A percentile compares a stretch with the other conserved stretches of the same genome.
These are phyloP conservation scores for Nicotiana paniculata DNA, from an alignment of 257 asterid species.

Conservation along the genomic window DNA sequence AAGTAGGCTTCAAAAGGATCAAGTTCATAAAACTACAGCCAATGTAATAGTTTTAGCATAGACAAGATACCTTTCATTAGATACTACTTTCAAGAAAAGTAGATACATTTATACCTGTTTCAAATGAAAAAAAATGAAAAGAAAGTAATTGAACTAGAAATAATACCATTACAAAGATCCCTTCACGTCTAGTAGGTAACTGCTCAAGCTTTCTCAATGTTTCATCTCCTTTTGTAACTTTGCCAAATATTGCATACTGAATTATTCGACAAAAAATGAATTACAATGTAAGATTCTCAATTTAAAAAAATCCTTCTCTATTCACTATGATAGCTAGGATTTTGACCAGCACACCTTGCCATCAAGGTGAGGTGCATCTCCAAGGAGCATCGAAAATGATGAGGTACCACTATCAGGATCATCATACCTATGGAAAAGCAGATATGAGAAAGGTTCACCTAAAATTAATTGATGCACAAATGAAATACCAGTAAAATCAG, in stretches of 20 bases:
- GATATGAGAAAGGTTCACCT: background rate
- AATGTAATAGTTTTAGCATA: background rate
- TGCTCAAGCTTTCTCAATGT: slow-evolving; percentile 85
- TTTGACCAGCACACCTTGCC: slow-evolving; percentile 47
- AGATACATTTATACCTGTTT: background rate
- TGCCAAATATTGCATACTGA: slow-evolving; percentile 94
- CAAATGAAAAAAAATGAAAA: background rate
- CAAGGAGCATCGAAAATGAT: slow-evolving; percentile 92
- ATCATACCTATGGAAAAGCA: slow-evolving; percentile 41
- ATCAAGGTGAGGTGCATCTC: slow-evolving; percentile 97
- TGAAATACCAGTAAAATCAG: background rate
- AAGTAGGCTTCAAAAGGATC: background rate
- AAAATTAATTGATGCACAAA: background rate
- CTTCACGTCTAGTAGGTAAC: slow-evolving; percentile 74
- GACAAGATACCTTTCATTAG: background rate
- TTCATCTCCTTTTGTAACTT: slow-evolving; percentile 91
- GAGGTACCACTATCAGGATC: slow-evolving; percentile 90
- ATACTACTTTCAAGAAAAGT: slow-evolving; percentile 1
- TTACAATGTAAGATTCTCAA: background rate
- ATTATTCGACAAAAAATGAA: slow-evolving; percentile 16
- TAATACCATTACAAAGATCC: slow-evolving; percentile 90
- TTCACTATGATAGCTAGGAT: background rate
- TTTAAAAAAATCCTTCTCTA: background rate
- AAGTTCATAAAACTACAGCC: background rate
- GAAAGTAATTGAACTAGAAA: background rate